Conservation (phyloP, 371 early-diverging fungal species). For the Syncephalis plumigaleata region DNA sequence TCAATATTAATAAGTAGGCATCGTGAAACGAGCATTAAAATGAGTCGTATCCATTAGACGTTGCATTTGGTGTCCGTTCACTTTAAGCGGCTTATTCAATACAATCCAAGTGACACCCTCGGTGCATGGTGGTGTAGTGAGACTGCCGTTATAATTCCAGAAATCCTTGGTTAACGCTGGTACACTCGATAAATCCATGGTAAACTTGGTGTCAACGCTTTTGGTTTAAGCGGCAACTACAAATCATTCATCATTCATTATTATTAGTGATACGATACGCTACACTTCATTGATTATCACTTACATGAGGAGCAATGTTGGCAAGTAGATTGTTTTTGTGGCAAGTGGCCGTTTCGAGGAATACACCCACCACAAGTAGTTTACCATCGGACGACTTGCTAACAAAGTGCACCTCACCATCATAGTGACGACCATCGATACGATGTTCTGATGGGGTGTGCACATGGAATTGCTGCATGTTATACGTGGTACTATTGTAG, state of each 20-base stretch:
- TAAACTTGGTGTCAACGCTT: neutral
- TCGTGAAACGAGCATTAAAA: too few relatives aligned
- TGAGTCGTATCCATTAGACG: too few relatives aligned
- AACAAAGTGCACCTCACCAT: slow-evolving; percentile 22
- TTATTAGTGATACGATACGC: too few relatives aligned
- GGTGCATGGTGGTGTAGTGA: slow-evolving; percentile 25
- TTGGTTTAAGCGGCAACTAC: slow-evolving; percentile 1
- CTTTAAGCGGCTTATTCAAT: too few relatives aligned
- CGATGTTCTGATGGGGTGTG: slow-evolving; percentile 24
- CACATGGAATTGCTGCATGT: slow-evolving; percentile 16
- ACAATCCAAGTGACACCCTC: slow-evolving; percentile 10
- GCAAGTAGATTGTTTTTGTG: slow-evolving; percentile 10
- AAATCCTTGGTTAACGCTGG: slow-evolving; percentile 7
- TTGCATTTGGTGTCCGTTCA: too few relatives aligned
- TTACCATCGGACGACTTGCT: slow-evolving; percentile 4
- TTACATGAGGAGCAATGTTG: slow-evolving; percentile 8
- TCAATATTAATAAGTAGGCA: too few relatives aligned
- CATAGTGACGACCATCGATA: slow-evolving; percentile 10
- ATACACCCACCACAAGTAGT: slow-evolving; percentile 18
- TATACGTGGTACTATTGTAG: neutral
- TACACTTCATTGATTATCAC: too few relatives aligned
- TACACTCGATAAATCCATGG: slow-evolving; percentile 9
- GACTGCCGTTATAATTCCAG: slow-evolving; percentile 17
- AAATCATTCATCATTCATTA: too few relatives aligned
- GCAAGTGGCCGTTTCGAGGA: slow-evolving; percentile 11